Base-by-base conservation (phyloP, 2,329 filamentous ascomycete species). In the Septoria petroselini region DNA sequence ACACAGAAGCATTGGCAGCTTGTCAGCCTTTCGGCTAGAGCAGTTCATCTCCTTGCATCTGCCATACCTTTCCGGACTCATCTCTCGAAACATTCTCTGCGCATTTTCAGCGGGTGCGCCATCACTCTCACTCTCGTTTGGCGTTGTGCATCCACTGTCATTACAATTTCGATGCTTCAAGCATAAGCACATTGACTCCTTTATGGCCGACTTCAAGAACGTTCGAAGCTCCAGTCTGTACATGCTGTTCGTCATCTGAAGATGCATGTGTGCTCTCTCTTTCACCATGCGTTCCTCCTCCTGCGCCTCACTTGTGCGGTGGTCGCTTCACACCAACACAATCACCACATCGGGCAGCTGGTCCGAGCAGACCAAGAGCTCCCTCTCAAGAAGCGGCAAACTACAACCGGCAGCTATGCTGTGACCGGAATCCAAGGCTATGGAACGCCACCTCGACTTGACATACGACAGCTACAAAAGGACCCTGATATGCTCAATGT, bases 401-500 rank as follows among this genome's bases (percentile, higher is more conserved):
- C 29, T 31, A 27, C 31, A 18, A 48, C 50, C 39, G 50, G 40
- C 14, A 54, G 50, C 35, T 54, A 60, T 34, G 50, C 63, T 9
- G 55, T 68, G 35, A 66, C 63, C 37, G 67, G 67, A 29, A 62
- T 68, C 35, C 57, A 56, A 17, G 54, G 52, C 23, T 61, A 58
- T 37, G 64, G 66, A 4, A 50, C 66, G 14, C 62, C 70, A 30
- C 63, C 68, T 12, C 79, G 88, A 56, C 75, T 76, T 41, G 86
- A 93, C 63, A 80, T 94, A 56, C 76, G 84, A 38, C 72, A 85
- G 31, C 73, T 94, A 59, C 70, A 78, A 50, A 70, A 77, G 46
- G 78, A 87, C 50, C 68, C 76, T 7, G 81, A 88, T 61, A 77
- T 79, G 63, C 89, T 84, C 82, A 88, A 87, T 64, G 70, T 94